phyloP scores from a whole-genome alignment of 2,329 filamentous ascomycete species.

The Cucurbitaria berberidis region DNA sequence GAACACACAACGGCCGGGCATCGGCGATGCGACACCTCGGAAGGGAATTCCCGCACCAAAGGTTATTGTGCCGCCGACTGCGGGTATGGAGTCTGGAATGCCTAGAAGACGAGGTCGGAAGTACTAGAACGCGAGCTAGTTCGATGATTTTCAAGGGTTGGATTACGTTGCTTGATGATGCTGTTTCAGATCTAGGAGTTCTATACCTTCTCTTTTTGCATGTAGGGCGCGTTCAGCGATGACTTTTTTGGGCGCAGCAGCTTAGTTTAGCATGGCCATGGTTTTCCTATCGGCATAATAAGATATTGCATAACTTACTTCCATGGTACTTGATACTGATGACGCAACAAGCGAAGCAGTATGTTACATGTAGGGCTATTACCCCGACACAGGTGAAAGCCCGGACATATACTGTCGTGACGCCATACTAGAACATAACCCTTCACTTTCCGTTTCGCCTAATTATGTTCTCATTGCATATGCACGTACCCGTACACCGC shows the following conservation, averaged over 20 bases:
- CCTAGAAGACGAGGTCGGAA: constrained; percentile 38
- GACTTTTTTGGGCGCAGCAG: background rate
- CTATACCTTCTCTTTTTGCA: constrained; percentile 17
- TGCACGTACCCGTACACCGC: background rate
- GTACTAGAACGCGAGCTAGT: constrained; percentile 11
- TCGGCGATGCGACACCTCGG: constrained; percentile 34
- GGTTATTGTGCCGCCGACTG: constrained; percentile 21
- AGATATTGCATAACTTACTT: background rate
- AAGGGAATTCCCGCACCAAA: constrained; percentile 38
- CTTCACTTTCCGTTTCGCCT: background rate
- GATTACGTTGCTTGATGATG: background rate
- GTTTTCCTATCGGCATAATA: background rate
- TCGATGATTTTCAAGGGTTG: background rate
- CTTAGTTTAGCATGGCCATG: background rate
- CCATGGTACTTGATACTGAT: background rate
- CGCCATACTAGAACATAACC: background rate
- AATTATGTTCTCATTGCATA: background rate
- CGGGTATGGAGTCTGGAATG: constrained; percentile 35
- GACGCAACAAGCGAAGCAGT: background rate
- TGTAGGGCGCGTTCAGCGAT: constrained; percentile 6
- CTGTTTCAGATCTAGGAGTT: constrained; percentile 8
- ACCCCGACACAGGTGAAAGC: background rate
- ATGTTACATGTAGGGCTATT: background rate
- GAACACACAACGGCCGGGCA: constrained; percentile 23
- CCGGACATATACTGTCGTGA: background rate